These are phyloP conservation scores for Tetrahymena elliotti DNA, from an alignment of 73 alveolate genomes.

Conservation along the genomic window DNA sequence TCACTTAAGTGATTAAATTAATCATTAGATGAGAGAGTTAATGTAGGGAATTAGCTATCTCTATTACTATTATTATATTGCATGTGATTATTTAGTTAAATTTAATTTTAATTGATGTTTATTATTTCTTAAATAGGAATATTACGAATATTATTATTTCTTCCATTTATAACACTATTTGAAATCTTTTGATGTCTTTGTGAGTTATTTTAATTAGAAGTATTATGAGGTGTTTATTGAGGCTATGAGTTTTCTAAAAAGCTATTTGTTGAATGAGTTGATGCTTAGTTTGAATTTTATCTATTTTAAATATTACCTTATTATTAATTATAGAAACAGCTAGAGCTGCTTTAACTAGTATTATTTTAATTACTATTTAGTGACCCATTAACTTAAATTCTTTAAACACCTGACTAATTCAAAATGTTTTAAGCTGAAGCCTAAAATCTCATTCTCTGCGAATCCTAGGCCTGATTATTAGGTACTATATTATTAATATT, in stretches of 20 bases:
- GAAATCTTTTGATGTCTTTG: not conserved
- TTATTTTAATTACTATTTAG: not conserved
- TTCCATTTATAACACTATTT: not conserved
- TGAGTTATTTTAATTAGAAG: not conserved
- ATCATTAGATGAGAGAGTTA: not conserved
- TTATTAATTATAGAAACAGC: not conserved
- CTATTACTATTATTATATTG: not conserved
- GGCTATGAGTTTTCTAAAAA: not conserved
- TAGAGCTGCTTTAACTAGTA: not conserved
- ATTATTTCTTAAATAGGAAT: not conserved
- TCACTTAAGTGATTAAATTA: not conserved
- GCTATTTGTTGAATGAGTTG: not conserved
- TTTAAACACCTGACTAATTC: not conserved
- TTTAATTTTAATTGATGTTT: not conserved
- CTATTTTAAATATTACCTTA: not conserved
- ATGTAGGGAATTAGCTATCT: not conserved
- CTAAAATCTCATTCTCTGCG: not conserved
- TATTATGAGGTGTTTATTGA: not conserved
- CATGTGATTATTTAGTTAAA: not conserved
- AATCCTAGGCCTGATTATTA: not conserved
- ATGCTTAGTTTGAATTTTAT: not conserved
- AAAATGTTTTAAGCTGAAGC: not conserved
- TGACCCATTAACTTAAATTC: not conserved
- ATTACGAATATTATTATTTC: not conserved
- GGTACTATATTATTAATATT: not conserved